These are phyloP conservation scores for Casuarina equisetifolia DNA, from an alignment of 306 rosid species.

Conservation along the genomic window DNA sequence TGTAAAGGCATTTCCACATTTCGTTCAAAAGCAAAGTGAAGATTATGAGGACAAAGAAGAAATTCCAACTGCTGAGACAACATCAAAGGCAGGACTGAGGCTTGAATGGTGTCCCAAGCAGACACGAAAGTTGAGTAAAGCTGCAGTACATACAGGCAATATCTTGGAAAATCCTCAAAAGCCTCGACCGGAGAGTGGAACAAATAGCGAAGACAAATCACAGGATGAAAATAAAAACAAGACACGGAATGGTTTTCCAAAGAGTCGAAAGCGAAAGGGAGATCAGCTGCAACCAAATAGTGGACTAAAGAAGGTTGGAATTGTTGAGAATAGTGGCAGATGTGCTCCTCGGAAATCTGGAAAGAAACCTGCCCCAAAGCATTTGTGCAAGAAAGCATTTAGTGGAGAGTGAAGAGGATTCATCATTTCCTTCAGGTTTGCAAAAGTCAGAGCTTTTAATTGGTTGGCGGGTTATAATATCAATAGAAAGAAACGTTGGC, in stretches of 20 bases:
- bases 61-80: slow-evolving; percentile 3
- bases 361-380: slow-evolving; percentile 29
- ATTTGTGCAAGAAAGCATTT: slow-evolving; percentile 40
- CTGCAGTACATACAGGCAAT: slow-evolving; percentile 13
- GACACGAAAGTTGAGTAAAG: slow-evolving; percentile 25
- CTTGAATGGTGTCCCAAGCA: slow-evolving; percentile 11
- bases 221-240: slow-evolving; percentile 5
- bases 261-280: slow-evolving; percentile 9
- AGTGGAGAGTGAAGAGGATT: background rate
- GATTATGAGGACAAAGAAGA: slow-evolving; percentile 26
- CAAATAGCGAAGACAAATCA: slow-evolving; percentile 22
- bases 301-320: slow-evolving; percentile 27
- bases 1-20: slow-evolving; percentile 42
- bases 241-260: background rate
- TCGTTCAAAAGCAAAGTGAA: slow-evolving; percentile 25
- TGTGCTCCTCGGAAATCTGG: slow-evolving; percentile 8
- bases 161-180: slow-evolving; percentile 31
- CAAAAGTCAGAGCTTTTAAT: background rate
- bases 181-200: slow-evolving; percentile 14
- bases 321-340: slow-evolving; percentile 13
- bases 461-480: background rate
- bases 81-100: slow-evolving; percentile 23
- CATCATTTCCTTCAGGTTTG: background rate
- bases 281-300: slow-evolving; percentile 11
- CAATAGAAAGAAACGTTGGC: background rate